Conservation (phyloP, 257 asterid genomes). For the Penstemon eatonii region DNA sequence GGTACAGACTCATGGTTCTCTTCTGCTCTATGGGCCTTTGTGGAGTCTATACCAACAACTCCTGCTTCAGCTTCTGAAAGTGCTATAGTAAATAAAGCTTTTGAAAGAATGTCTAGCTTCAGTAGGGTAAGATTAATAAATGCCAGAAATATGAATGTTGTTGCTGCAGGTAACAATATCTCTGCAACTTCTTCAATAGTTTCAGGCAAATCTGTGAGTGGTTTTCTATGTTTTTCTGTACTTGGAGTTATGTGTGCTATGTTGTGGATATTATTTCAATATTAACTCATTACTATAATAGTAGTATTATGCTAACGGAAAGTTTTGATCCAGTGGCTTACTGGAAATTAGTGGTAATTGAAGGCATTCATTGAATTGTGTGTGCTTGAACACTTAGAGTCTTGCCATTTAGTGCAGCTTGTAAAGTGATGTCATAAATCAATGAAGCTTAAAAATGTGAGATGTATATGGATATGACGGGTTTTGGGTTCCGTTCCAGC, state of each 20-base stretch:
- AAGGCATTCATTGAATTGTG: too few relatives aligned
- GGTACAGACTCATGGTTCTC: slow-evolving; percentile 81
- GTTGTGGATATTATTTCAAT: slow-evolving; percentile 58
- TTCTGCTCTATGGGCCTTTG: slow-evolving; percentile 77
- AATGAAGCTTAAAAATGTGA: too few relatives aligned
- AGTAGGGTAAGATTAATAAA: slow-evolving; percentile 57
- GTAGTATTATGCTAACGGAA: slow-evolving; percentile 31
- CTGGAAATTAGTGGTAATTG: too few relatives aligned
- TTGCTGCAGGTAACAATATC: slow-evolving; percentile 51
- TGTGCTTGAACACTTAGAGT: too few relatives aligned
- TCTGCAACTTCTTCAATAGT: slow-evolving; percentile 51
- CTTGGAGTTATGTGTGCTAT: slow-evolving; percentile 79
- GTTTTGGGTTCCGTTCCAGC: too few relatives aligned
- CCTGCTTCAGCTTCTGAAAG: slow-evolving; percentile 97
- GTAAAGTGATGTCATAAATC: too few relatives aligned
- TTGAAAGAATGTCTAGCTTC: slow-evolving; percentile 92
- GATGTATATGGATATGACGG: too few relatives aligned
- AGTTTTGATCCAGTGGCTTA: too few relatives aligned
- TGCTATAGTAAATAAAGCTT: slow-evolving; percentile 74
- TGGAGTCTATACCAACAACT: slow-evolving; percentile 96
- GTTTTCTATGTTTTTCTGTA: slow-evolving; percentile 58
- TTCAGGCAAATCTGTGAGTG: slow-evolving; percentile 44
- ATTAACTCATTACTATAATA: slow-evolving; percentile 14
- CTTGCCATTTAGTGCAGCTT: too few relatives aligned
- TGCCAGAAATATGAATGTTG: slow-evolving; percentile 42